phyloP scores from a whole-genome alignment of 73 alveolate species.

The Paramecium biaurelia region DNA sequence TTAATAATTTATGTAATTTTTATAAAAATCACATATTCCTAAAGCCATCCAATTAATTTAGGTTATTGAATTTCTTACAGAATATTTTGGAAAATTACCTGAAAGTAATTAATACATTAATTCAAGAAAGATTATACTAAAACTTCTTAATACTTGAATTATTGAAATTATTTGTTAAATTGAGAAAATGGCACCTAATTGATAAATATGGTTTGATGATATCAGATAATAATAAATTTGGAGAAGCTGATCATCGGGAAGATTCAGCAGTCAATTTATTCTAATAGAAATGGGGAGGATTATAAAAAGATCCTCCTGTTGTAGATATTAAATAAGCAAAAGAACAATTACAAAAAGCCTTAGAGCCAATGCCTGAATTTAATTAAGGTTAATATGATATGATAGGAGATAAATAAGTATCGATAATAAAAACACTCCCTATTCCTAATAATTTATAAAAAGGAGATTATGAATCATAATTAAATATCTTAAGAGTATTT shows the following conservation, averaged over 20 bases:
- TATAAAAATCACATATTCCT: neutral
- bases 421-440: neutral
- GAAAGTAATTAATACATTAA: constrained; percentile 12
- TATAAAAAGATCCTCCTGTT: neutral
- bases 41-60: neutral
- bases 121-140: neutral
- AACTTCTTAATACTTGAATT: neutral
- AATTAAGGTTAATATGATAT: constrained; percentile 12
- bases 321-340: neutral
- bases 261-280: neutral
- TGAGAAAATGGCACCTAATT: neutral
- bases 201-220: neutral
- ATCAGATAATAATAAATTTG: neutral
- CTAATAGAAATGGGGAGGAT: neutral
- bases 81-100: neutral
- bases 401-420: neutral
- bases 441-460: neutral
- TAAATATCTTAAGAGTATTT: neutral
- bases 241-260: neutral
- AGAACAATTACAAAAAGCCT: neutral
- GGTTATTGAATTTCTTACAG: neutral
- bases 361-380: neutral
- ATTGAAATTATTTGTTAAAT: neutral
- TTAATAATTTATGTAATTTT: neutral
- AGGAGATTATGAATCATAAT: neutral